These are phyloP conservation scores for Massarina eburnea DNA, from an alignment of 2,329 filamentous ascomycete species.

Conservation along the genomic window DNA sequence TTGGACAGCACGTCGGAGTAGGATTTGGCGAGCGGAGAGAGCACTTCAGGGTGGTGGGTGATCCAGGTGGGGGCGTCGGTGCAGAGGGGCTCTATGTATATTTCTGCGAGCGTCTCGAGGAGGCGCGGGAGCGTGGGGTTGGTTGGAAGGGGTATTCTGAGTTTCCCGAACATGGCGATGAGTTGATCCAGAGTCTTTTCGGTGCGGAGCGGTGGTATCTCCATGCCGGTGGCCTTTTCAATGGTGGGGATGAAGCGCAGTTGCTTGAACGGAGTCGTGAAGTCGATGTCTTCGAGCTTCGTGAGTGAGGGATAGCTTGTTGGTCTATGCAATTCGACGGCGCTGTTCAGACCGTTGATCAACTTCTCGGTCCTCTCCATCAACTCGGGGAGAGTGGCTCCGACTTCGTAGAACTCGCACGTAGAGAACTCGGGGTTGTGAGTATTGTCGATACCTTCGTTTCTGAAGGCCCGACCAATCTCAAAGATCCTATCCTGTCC, in stretches of 20 bases:
- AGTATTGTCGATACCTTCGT: conserved; percentile 72
- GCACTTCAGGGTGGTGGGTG: conserved; percentile 82
- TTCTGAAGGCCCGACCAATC: conserved; percentile 88
- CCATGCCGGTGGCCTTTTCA: conserved; percentile 65
- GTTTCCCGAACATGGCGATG: conserved; percentile 55
- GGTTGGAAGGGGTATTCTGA: conserved; percentile 53
- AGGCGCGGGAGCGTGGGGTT: conserved; percentile 66
- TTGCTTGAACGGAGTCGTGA: conserved; percentile 60
- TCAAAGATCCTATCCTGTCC: conserved; percentile 90
- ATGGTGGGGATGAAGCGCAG: conserved; percentile 83
- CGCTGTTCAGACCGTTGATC: conserved; percentile 47
- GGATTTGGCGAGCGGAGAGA: conserved; percentile 89
- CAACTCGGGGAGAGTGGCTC: conserved; percentile 73
- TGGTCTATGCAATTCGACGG: conserved; percentile 50
- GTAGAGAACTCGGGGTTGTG: conserved; percentile 98
- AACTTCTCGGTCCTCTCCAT: conserved; percentile 76
- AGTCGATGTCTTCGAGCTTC: conserved; percentile 56
- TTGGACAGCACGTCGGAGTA: conserved; percentile 67
- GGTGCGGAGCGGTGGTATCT: conserved; percentile 59
- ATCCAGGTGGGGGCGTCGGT: conserved; percentile 78
- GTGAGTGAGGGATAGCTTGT: conserved; percentile 31
- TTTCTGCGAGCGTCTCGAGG: conserved; percentile 76
- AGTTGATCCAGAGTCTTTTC: conserved; percentile 62
- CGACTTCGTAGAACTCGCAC: conserved; percentile 94
- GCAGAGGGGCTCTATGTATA: conserved; percentile 78